Evolutionary conservation across 2,329 filamentous ascomycete species (phyloP).

Genomic region (Phaeomoniella chlamydospora): DNA sequence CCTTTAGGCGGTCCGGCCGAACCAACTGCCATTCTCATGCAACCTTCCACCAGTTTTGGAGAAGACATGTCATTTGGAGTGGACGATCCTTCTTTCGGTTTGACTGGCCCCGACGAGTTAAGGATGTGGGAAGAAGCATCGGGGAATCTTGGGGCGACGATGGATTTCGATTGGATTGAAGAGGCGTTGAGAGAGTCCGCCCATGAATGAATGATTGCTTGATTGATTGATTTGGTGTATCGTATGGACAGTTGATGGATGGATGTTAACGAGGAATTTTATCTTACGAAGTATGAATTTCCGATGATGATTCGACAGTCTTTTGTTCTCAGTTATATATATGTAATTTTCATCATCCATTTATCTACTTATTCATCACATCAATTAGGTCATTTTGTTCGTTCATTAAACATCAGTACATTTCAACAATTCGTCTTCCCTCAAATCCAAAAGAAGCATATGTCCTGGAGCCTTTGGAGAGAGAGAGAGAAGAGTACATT

Average conservation of each 20-base stretch:
- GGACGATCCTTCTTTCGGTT: constrained; percentile 19
- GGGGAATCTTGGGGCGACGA: constrained; percentile 23
- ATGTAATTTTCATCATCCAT: no score
- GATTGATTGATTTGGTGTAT: no score
- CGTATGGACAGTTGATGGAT: no score
- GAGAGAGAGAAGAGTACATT: neutral
- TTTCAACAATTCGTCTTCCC: constrained; percentile 8
- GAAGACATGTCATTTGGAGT: neutral
- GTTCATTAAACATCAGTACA: neutral
- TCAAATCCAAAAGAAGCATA: constrained; percentile 44
- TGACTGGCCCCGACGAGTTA: constrained; percentile 20
- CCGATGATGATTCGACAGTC: no score
- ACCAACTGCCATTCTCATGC: neutral
- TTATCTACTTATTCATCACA: no score
- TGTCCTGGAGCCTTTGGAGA: constrained; percentile 34
- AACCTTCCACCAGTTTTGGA: neutral
- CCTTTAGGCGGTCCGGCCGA: constrained; percentile 1
- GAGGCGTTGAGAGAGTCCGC: constrained; percentile 7
- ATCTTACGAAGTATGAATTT: no score
- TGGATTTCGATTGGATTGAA: constrained; percentile 23
- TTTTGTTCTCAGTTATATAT: no score
- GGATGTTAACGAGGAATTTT: no score
- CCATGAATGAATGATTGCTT: no score
- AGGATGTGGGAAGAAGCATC: constrained; percentile 26
- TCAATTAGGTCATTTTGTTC: no score